Conservation (phyloP, 495 filamentous ascomycete genomes). For the Gamarada debralockiae region DNA sequence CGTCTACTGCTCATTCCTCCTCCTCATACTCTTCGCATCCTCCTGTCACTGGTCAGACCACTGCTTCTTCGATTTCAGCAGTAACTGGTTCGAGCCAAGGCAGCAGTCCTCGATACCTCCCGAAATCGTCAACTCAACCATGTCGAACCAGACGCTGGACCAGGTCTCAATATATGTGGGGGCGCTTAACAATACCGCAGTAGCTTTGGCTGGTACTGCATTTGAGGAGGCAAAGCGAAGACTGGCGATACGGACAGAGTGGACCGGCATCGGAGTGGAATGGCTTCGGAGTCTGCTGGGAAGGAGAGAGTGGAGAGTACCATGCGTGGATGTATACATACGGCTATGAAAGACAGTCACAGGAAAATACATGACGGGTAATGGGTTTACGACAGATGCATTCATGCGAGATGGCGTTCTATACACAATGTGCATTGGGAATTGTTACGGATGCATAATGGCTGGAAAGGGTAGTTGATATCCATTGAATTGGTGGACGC, state of each 20-base stretch:
- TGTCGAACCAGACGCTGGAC: conserved; percentile 20
- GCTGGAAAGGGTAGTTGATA: too few relatives aligned
- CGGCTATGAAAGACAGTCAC: conserved; percentile 29
- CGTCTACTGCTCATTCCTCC: conserved; percentile 85
- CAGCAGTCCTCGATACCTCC: conserved; percentile 4
- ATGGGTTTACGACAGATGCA: background rate
- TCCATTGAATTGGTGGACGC: too few relatives aligned
- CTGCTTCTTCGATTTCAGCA: conserved; percentile 80
- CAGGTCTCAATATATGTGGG: conserved; percentile 32
- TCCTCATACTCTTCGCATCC: conserved; percentile 82
- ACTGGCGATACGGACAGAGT: conserved; percentile 47
- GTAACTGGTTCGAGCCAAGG: conserved; percentile 76
- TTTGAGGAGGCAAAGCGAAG: conserved; percentile 56
- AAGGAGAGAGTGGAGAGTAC: conserved; percentile 73
- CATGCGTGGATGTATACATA: conserved; percentile 79
- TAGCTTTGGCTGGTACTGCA: conserved; percentile 61
- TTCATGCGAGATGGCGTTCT: conserved; percentile 1
- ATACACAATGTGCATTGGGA: background rate
- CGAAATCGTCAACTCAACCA: conserved; percentile 10
- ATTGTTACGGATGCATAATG: background rate
- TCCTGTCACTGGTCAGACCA: conserved; percentile 90
- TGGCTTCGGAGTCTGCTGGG: conserved; percentile 78
- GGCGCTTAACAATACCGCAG: conserved; percentile 62
- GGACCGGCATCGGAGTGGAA: conserved; percentile 78
- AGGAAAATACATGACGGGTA: background rate